Conservation (phyloP, 805 yeast genomes). For the Candida cerambycidarum region DNA sequence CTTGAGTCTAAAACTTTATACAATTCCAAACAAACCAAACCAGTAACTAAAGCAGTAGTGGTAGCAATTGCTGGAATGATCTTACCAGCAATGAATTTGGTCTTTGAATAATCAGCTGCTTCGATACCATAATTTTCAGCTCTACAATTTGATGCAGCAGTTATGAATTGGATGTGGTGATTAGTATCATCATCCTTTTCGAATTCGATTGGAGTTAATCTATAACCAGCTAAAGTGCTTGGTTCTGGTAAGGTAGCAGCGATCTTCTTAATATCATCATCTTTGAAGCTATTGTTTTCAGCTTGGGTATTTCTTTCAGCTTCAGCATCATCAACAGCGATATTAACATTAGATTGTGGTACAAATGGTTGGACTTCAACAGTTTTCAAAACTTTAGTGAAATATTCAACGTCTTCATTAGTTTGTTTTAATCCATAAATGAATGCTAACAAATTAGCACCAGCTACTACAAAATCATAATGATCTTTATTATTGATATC, state of each 20-base stretch:
- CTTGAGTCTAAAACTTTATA: slow-evolving; percentile 92
- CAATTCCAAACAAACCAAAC: slow-evolving; percentile 86
- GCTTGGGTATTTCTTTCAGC: slow-evolving; percentile 74
- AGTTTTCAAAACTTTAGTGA: slow-evolving; percentile 51
- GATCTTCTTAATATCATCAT: slow-evolving; percentile 63
- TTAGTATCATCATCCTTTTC: slow-evolving; percentile 98
- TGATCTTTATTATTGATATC: slow-evolving; percentile 77
- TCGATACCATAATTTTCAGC: slow-evolving; percentile 90
- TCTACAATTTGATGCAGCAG: slow-evolving; percentile 94
- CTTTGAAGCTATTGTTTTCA: slow-evolving; percentile 45
- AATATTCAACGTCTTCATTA: slow-evolving; percentile 49
- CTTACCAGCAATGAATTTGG: slow-evolving; percentile 97
- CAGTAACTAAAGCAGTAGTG: slow-evolving; percentile 97
- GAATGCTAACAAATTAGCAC: slow-evolving; percentile 87
- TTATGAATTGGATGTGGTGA: slow-evolving; percentile 93
- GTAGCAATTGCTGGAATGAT: slow-evolving; percentile 99
- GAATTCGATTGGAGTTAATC: slow-evolving; percentile 86
- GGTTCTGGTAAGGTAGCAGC: slow-evolving; percentile 87
- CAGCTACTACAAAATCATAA: slow-evolving; percentile 79
- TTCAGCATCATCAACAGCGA: slow-evolving; percentile 83
- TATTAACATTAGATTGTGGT: slow-evolving; percentile 74
- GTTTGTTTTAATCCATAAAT: slow-evolving; percentile 88
- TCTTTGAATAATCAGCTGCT: slow-evolving; percentile 82
- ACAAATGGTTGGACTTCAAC: slow-evolving; percentile 53
- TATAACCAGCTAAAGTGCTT: slow-evolving; percentile 81